Base-by-base conservation (phyloP, 164 flowering plant genomes). In the Houttuynia cordata region DNA sequence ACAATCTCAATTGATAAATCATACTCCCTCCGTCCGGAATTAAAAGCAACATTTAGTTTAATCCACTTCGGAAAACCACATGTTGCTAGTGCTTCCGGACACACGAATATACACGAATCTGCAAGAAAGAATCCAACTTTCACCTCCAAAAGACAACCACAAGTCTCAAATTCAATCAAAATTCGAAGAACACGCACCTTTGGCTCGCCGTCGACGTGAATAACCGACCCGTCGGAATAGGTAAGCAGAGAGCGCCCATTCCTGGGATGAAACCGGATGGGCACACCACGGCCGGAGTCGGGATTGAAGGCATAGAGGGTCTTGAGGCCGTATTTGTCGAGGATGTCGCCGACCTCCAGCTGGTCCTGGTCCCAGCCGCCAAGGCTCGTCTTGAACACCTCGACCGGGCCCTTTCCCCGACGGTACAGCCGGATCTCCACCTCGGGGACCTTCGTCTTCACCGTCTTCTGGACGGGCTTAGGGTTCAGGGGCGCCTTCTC, bases 321-420 rank as follows among this genome's bases (percentile, higher is more conserved):
- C 70, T 83, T 83, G 62, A 83, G 73, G 0, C 78, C 79, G 39
- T 75, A 76, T 39, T 75, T 74, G 17, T 83, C 85, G 1, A 83
- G 76, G 39, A 83, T 80, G 1, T 79, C 82, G 4, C 59, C 62
- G n/a, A 81, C 78, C 51, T 83, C 85, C 41, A 83, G 65, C 60
- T 70, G 81, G 50, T 83, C 77, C 60, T 79, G 85, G 24, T 79
- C 87, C 80, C 80, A 83, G 21, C 87, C 87, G 18, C 79, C 85
- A 30, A 83, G 61, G 24, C 62, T 66, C 22, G 79, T 49, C 51
- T 71, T 77, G 70, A 81, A 74, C n/a, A 74, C 64, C 17, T 78
- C 87, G 63, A 80, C 76, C 24, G 85, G 87, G 23, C 87, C 87
- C 50, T 79, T 76, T 0, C 85, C 85, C 41, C 53, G 57, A 25